Conservation (phyloP, 805 yeast genomes). For the Teunomyces barrocoloradensis region DNA sequence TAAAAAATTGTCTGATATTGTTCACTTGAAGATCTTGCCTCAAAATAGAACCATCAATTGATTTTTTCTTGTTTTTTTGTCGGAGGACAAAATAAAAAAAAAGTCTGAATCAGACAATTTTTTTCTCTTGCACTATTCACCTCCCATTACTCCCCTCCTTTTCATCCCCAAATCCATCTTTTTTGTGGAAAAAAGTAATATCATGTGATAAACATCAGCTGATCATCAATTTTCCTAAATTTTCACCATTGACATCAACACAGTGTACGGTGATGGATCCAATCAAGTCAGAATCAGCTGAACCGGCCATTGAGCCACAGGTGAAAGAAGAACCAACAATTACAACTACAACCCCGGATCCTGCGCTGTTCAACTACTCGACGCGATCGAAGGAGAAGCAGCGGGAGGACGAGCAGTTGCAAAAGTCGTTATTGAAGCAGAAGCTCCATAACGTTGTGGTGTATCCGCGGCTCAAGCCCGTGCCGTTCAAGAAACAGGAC, state of each 20-base stretch:
- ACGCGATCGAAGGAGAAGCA: constrained; percentile 25
- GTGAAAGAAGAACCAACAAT: constrained; percentile 11
- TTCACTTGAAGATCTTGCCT: neutral
- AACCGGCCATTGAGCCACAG: constrained; percentile 17
- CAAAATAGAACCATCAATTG: neutral
- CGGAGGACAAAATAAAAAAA: neutral
- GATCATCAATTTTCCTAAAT: neutral
- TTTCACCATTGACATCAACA: neutral
- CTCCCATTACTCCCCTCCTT: neutral
- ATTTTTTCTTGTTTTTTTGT: neutral
- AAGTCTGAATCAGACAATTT: neutral
- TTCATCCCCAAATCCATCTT: neutral
- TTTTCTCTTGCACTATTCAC: neutral
- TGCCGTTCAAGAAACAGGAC: constrained; percentile 22
- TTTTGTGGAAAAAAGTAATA: neutral
- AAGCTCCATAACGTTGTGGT: constrained; percentile 28
- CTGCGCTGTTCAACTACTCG: constrained; percentile 17
- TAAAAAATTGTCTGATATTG: neutral
- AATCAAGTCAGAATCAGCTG: neutral
- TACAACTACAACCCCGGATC: neutral
- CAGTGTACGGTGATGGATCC: neutral
- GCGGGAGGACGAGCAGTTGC: constrained; percentile 14
- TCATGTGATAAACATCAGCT: neutral
- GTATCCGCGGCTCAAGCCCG: constrained; percentile 36
- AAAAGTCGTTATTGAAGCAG: constrained; percentile 23